Conservation (phyloP, 2,329 filamentous ascomycete genomes). For the Colletotrichum limetticola region DNA sequence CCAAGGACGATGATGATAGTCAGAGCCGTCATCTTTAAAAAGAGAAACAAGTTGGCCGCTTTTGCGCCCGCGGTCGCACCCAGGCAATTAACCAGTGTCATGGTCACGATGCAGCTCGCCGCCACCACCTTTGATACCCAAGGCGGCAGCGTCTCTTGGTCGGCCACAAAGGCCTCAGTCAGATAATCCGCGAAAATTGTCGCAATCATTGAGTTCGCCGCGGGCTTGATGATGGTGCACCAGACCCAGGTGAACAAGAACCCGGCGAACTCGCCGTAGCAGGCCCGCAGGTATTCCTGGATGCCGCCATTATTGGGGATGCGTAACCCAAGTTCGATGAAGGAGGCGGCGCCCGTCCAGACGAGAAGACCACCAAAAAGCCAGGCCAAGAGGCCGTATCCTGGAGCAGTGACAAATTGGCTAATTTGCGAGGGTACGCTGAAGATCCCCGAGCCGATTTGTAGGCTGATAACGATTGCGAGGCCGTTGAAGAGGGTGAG, state of each 20-base stretch:
- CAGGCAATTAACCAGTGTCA: constrained; percentile 55
- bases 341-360: constrained; percentile 59
- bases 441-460: constrained; percentile 61
- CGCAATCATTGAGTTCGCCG: constrained; percentile 55
- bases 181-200: constrained; percentile 56
- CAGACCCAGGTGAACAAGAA: constrained; percentile 57
- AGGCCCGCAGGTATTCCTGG: constrained; percentile 54
- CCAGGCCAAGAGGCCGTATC: constrained; percentile 54
- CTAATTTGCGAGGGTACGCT: constrained; percentile 55
- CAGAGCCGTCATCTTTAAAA: constrained; percentile 43
- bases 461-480: constrained; percentile 56
- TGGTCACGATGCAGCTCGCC: constrained; percentile 47
- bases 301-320: constrained; percentile 58
- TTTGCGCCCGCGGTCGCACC: constrained; percentile 51
- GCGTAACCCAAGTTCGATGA: constrained; percentile 57
- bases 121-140: constrained; percentile 50
- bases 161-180: constrained; percentile 44
- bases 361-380: constrained; percentile 54
- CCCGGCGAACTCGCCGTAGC: constrained; percentile 54
- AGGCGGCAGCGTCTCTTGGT: constrained; percentile 28
- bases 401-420: constrained; percentile 54
- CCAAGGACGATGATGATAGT: constrained; percentile 36
- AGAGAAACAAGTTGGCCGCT: constrained; percentile 52
- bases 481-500: constrained; percentile 46
- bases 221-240: constrained; percentile 55